Evolutionary conservation across 2,329 filamentous ascomycete genomes (phyloP).

Genomic region (Bipolaris bicolor): DNA sequence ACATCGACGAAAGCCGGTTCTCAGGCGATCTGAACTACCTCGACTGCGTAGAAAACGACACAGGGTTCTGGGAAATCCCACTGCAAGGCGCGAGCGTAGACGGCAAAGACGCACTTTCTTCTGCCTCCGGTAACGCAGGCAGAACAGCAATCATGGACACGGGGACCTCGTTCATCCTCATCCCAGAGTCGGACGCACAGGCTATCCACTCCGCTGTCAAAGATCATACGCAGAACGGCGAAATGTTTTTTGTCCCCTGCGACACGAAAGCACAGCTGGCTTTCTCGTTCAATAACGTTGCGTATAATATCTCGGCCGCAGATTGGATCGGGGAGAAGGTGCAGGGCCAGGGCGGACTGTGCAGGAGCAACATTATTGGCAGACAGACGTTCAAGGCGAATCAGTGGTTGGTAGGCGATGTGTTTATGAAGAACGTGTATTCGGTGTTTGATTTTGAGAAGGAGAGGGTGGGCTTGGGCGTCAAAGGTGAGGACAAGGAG

Average conservation of each 20-base stretch:
- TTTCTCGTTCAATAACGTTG: slow-evolving; percentile 70
- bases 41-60: slow-evolving; percentile 55
- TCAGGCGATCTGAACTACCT: slow-evolving; percentile 73
- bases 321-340: slow-evolving; percentile 70
- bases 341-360: slow-evolving; percentile 42
- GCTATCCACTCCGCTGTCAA: slow-evolving; percentile 72
- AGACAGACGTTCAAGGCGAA: slow-evolving; percentile 66
- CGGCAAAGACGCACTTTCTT: slow-evolving; percentile 53
- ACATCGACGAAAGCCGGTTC: slow-evolving; percentile 69
- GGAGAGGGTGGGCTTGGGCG: slow-evolving; percentile 62
- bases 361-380: slow-evolving; percentile 75
- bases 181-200: slow-evolving; percentile 69
- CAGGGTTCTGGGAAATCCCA: slow-evolving; percentile 74
- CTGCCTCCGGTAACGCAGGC: too few relatives aligned
- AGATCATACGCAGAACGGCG: slow-evolving; percentile 62
- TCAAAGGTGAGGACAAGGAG: slow-evolving; percentile 24
- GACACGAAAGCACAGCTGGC: slow-evolving; percentile 65
- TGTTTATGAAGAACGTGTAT: slow-evolving; percentile 91
- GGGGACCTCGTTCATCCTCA: slow-evolving; percentile 80
- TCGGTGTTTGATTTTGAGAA: slow-evolving; percentile 80
- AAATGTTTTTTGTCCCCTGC: slow-evolving; percentile 76
- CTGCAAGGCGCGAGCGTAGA: slow-evolving; percentile 70
- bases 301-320: slow-evolving; percentile 69
- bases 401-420: slow-evolving; percentile 82
- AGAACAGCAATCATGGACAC: slow-evolving; percentile 73